Conservation (phyloP, 2,329 filamentous ascomycete genomes). For the Alternaria viburni region DNA sequence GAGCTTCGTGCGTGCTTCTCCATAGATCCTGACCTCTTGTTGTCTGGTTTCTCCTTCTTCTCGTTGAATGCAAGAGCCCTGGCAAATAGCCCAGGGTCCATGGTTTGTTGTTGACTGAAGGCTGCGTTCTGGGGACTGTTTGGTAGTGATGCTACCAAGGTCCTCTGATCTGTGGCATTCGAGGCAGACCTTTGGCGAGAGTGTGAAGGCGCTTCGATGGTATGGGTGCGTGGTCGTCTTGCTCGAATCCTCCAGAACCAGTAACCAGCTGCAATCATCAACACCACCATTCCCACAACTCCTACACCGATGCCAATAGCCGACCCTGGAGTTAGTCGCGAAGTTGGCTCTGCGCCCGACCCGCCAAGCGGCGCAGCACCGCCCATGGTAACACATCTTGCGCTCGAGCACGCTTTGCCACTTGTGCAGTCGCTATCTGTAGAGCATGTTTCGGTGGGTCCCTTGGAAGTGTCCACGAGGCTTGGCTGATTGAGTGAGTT, state of each 20-base stretch:
- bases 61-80: slow-evolving; percentile 11
- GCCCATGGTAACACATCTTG: slow-evolving; percentile 22
- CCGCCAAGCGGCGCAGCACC: slow-evolving; percentile 29
- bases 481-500: background rate
- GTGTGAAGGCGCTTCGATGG: slow-evolving; percentile 17
- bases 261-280: slow-evolving; percentile 27
- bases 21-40: slow-evolving; percentile 2
- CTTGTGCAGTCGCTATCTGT: slow-evolving; percentile 31
- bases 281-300: slow-evolving; percentile 23
- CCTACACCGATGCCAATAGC: slow-evolving; percentile 39
- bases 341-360: slow-evolving; percentile 19
- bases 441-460: slow-evolving; percentile 26
- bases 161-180: slow-evolving; percentile 32
- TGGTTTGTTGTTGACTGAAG: slow-evolving; percentile 15
- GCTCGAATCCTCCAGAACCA: slow-evolving; percentile 31
- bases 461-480: slow-evolving; percentile 2
- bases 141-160: slow-evolving; percentile 31
- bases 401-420: slow-evolving; percentile 31
- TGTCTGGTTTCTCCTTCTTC: slow-evolving; percentile 10
- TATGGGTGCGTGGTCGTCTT: slow-evolving; percentile 16
- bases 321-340: slow-evolving; percentile 24
- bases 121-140: slow-evolving; percentile 29
- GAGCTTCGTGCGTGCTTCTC: slow-evolving; percentile 1
- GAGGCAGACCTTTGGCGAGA: slow-evolving; percentile 21
- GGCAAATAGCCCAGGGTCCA: slow-evolving; percentile 20